Evolutionary conservation across 2,329 filamentous ascomycete species (phyloP).

Genomic region (Pseudocercospora fuligena): DNA sequence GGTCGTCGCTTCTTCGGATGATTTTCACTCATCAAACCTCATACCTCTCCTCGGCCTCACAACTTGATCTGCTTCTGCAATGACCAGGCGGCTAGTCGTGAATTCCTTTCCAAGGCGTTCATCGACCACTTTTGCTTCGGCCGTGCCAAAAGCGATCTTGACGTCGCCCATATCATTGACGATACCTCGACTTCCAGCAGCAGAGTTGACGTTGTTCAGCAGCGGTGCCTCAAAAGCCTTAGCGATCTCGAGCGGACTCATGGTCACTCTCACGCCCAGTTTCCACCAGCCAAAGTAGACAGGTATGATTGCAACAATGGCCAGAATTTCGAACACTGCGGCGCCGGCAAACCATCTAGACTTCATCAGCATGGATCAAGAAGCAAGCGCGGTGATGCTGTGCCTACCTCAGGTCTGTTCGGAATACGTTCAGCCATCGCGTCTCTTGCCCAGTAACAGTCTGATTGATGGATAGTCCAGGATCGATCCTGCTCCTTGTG

Average conservation of each 20-base stretch:
- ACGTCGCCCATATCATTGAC: constrained; percentile 6
- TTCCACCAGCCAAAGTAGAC: constrained; percentile 28
- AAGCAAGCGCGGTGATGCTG: background rate
- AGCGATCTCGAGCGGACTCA: constrained; percentile 5
- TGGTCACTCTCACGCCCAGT: constrained; percentile 8
- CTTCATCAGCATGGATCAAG: no score
- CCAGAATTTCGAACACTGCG: constrained; percentile 18
- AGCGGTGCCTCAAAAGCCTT: constrained; percentile 5
- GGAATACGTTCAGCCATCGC: constrained; percentile 3
- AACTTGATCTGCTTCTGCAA: constrained; percentile 10
- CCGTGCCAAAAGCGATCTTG: constrained; percentile 1
- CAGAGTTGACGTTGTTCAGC: constrained; percentile 6
- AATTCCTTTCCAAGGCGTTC: background rate
- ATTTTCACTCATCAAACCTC: constrained; percentile 6
- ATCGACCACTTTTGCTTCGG: background rate
- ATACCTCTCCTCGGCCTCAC: constrained; percentile 1
- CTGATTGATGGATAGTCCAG: background rate
- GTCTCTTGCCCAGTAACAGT: background rate
- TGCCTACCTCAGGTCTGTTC: background rate
- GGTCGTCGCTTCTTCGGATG: no score
- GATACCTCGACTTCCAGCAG: constrained; percentile 9
- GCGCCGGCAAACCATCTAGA: constrained; percentile 24
- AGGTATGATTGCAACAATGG: constrained; percentile 18
- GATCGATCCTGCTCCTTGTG: constrained; percentile 9
- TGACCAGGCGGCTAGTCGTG: background rate